These are phyloP conservation scores for Diaporthe ilicicola DNA, from an alignment of 2,329 filamentous ascomycete genomes.

Conservation along the genomic window DNA sequence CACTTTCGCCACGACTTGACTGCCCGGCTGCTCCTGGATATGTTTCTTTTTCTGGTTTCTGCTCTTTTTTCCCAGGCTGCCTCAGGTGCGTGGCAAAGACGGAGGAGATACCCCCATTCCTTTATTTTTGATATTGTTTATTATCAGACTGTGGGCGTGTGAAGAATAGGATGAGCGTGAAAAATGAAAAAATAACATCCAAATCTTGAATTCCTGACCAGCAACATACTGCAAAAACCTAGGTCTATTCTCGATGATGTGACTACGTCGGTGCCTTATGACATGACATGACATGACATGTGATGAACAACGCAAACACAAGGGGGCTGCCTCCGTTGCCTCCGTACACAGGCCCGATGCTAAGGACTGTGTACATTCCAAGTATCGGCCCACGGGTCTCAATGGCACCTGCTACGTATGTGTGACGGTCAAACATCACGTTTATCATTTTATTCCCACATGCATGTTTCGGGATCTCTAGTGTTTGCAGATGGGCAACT, in stretches of 20 bases:
- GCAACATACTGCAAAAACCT: background rate
- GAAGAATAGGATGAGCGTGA: slow-evolving; percentile 1
- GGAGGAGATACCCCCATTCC: slow-evolving; percentile 27
- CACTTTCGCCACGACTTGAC: background rate
- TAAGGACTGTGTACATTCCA: background rate
- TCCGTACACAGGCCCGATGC: background rate
- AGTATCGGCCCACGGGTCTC: background rate
- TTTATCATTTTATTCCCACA: background rate
- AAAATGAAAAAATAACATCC: too few species aligned
- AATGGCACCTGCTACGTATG: background rate
- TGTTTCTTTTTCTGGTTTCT: background rate
- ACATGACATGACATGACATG: background rate
- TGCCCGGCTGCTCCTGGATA: background rate
- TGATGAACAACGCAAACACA: background rate
- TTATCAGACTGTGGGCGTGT: background rate
- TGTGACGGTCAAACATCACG: background rate
- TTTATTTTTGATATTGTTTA: slow-evolving; percentile 18
- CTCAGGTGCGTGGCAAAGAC: slow-evolving; percentile 21
- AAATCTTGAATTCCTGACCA: background rate
- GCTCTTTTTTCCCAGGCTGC: background rate
- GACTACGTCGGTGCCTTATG: background rate
- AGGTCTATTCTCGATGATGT: background rate
- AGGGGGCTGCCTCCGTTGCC: background rate
- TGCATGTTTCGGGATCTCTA: background rate
- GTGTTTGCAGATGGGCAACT: background rate